Evolutionary conservation across 306 rosid species (phyloP).

Genomic region (Spatholobus suberectus): DNA sequence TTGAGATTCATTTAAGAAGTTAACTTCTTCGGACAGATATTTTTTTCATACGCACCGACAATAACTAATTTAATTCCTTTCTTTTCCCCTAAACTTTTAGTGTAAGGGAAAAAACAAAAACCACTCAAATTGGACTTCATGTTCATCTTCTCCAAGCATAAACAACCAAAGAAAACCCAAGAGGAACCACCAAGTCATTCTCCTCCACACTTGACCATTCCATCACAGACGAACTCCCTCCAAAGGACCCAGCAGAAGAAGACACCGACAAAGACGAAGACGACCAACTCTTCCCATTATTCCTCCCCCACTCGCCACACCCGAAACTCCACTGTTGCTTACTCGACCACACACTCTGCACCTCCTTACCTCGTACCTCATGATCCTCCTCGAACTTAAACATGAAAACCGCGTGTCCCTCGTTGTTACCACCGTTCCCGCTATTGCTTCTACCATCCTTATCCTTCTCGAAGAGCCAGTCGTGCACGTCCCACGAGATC

Average conservation of each 20-base stretch:
- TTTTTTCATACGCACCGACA: no score
- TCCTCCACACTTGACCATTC: slow-evolving; percentile 86
- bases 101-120: no score
- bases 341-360: slow-evolving; percentile 43
- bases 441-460: background rate
- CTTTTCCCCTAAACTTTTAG: no score
- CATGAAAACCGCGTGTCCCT: slow-evolving; percentile 74
- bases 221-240: slow-evolving; percentile 62
- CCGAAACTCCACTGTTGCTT: slow-evolving; percentile 50
- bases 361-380: slow-evolving; percentile 19
- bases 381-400: slow-evolving; percentile 73
- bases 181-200: slow-evolving; percentile 63
- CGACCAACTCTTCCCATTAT: slow-evolving; percentile 66
- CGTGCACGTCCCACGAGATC: slow-evolving; percentile 85
- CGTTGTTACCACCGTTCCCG: slow-evolving; percentile 27
- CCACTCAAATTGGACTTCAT: no score
- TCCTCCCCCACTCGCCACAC: slow-evolving; percentile 35
- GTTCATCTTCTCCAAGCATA: slow-evolving; percentile 73
- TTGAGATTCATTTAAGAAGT: no score
- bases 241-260: slow-evolving; percentile 67
- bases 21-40: no score
- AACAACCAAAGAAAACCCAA: slow-evolving; percentile 73
- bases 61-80: no score
- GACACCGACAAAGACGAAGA: slow-evolving; percentile 76
- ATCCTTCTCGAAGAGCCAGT: slow-evolving; percentile 68